Conservation (phyloP, 2,329 filamentous ascomycete species). For the Beauveria rudraprayagi region DNA sequence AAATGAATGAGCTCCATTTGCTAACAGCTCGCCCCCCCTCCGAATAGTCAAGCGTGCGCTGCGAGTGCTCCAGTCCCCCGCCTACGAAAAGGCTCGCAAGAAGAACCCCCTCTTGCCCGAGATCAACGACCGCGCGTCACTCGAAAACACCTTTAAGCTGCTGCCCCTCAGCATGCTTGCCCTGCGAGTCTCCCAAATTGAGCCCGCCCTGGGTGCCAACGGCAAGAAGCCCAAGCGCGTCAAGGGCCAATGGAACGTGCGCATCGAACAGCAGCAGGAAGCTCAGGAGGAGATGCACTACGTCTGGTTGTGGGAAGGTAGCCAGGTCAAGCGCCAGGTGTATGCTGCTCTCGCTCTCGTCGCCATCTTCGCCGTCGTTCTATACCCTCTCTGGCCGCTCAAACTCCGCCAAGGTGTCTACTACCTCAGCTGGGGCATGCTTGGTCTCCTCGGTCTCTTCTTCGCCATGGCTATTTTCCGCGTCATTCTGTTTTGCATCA, state of each 20-base stretch:
- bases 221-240: conserved; percentile 75
- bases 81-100: conserved; percentile 79
- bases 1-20: not conserved
- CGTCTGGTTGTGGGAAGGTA: conserved; percentile 91
- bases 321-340: conserved; percentile 87
- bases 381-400: conserved; percentile 95
- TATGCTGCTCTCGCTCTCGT: conserved; percentile 79
- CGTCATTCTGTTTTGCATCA: conserved; percentile 86
- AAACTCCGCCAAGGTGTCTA: conserved; percentile 88
- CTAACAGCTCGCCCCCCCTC: conserved; percentile 16
- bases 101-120: conserved; percentile 86
- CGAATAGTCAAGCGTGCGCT: conserved; percentile 85
- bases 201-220: conserved; percentile 53
- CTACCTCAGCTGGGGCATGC: conserved; percentile 91
- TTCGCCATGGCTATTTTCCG: conserved; percentile 97
- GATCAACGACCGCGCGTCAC: conserved; percentile 78
- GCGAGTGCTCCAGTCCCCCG: conserved; percentile 78
- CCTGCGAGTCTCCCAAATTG: conserved; percentile 73
- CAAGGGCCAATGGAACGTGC: conserved; percentile 94
- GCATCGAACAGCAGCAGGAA: conserved; percentile 94
- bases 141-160: conserved; percentile 91
- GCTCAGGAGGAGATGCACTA: conserved; percentile 84
- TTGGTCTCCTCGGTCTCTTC: conserved; percentile 84
- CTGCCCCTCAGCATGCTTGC: conserved; percentile 91
- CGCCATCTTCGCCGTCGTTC: conserved; percentile 77